Percentiles rank a stretch among this genome's conserved stretches.
Conservation (phyloP, 768 basidiomycete species). For the Serpula lacrymans region DNA sequence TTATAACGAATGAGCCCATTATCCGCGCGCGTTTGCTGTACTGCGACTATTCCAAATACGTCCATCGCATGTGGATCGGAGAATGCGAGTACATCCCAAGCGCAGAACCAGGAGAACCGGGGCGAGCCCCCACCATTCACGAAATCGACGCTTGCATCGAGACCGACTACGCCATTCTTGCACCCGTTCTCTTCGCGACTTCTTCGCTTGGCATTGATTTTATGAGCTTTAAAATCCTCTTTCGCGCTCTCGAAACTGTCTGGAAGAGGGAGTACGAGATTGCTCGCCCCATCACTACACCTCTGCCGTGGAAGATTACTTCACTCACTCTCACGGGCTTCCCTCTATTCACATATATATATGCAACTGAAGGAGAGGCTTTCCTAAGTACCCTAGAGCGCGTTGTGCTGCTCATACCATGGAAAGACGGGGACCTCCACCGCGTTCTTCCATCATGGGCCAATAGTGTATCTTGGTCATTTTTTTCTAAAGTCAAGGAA, state of each 20-base stretch:
- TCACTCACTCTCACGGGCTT: slow-evolving; percentile 32
- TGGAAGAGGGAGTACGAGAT: no score
- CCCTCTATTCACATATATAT: no score
- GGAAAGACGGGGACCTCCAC: no score
- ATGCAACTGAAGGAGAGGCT: no score
- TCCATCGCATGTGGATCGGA: slow-evolving; percentile 35
- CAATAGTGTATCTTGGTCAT: no score
- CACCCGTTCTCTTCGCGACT: slow-evolving; percentile 6
- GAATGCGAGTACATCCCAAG: slow-evolving; percentile 26
- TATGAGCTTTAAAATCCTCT: slow-evolving; percentile 30
- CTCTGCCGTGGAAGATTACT: slow-evolving; percentile 13
- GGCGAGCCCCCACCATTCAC: no score
- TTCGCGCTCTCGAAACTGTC: slow-evolving; percentile 22
- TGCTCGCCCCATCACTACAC: slow-evolving; percentile 20
- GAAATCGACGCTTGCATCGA: not conserved
- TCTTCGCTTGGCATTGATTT: slow-evolving; percentile 28
- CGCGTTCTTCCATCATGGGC: no score
- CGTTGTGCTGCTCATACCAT: no score
- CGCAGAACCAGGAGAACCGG: no score
- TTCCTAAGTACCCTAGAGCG: no score
- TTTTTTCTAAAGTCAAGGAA: no score
- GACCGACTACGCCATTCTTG: slow-evolving; percentile 16
- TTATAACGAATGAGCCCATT: slow-evolving; percentile 5
- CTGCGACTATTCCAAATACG: slow-evolving; percentile 27
- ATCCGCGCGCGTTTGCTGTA: no score